Evolutionary conservation across 768 basidiomycete species (phyloP).

Genomic region (Termitomyces sp.): DNA sequence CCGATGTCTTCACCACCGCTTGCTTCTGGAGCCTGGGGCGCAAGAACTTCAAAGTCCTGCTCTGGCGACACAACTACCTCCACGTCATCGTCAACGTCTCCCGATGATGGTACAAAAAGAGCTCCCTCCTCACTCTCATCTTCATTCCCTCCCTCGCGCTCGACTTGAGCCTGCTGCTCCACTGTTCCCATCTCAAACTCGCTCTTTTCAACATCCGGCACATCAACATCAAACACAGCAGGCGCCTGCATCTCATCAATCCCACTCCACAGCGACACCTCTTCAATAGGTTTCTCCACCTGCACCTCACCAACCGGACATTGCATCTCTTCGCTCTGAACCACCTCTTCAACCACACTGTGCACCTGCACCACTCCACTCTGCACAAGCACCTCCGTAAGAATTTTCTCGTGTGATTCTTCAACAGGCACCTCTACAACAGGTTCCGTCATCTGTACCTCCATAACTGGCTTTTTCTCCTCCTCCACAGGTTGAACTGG

Average conservation of each 20-base stretch:
- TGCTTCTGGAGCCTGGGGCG: background rate
- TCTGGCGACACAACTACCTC: background rate
- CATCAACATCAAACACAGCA: too few relatives aligned
- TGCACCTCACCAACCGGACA: background rate
- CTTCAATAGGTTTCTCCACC: background rate
- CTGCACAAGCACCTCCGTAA: too few relatives aligned
- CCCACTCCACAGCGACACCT: background rate
- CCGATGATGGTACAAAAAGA: background rate
- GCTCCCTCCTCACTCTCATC: background rate
- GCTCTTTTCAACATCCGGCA: background rate
- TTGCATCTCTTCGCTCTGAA: background rate
- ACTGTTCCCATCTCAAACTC: background rate
- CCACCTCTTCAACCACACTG: background rate
- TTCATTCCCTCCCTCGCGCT: background rate
- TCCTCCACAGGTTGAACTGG: background rate
- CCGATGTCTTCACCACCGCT: background rate
- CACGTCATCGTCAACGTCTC: background rate
- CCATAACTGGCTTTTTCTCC: background rate
- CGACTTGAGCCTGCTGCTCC: background rate
- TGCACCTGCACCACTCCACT: background rate
- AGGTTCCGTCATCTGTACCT: background rate
- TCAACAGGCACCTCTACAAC: background rate
- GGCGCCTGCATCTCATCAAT: background rate
- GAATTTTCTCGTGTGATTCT: background rate
- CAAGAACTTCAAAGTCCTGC: background rate